Evolutionary conservation across 371 early-diverging fungal genomes (phyloP).

Genomic region (Batkoa obscura): DNA sequence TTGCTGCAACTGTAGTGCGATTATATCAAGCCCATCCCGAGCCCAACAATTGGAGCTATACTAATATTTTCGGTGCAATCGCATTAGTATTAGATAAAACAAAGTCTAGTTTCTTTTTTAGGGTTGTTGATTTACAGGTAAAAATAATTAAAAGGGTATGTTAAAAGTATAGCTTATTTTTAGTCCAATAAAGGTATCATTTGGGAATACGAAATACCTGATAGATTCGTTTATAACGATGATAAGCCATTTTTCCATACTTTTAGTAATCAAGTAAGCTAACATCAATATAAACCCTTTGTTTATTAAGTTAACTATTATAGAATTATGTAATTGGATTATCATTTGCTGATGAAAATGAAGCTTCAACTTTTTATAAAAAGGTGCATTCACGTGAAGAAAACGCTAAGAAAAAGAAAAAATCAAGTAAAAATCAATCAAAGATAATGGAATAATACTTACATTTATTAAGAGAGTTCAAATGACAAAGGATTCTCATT

Average conservation of each 20-base stretch:
- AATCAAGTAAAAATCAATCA: background rate
- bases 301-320: background rate
- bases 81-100: conserved; percentile 41
- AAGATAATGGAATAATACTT: conserved; percentile 3
- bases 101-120: conserved; percentile 44
- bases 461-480: conserved; percentile 1
- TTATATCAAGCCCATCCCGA: conserved; percentile 62
- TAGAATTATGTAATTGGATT: conserved; percentile 58
- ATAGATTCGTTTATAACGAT: conserved; percentile 46
- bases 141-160: conserved; percentile 3
- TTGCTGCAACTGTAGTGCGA: conserved; percentile 61
- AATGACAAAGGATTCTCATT: conserved; percentile 10
- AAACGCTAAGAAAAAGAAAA: background rate
- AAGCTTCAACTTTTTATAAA: conserved; percentile 54
- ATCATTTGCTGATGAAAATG: conserved; percentile 69
- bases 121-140: conserved; percentile 58
- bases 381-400: conserved; percentile 32
- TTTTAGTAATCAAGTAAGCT: conserved; percentile 57
- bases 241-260: conserved; percentile 67
- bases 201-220: conserved; percentile 68
- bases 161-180: background rate
- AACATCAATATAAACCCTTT: background rate
- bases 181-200: conserved; percentile 31
- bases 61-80: conserved; percentile 56
- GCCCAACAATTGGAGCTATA: conserved; percentile 45